A percentile compares a stretch with the other conserved stretches of the same genome.
Conservation (phyloP, 495 filamentous ascomycete genomes). For the Aspergillus kassunensis region DNA sequence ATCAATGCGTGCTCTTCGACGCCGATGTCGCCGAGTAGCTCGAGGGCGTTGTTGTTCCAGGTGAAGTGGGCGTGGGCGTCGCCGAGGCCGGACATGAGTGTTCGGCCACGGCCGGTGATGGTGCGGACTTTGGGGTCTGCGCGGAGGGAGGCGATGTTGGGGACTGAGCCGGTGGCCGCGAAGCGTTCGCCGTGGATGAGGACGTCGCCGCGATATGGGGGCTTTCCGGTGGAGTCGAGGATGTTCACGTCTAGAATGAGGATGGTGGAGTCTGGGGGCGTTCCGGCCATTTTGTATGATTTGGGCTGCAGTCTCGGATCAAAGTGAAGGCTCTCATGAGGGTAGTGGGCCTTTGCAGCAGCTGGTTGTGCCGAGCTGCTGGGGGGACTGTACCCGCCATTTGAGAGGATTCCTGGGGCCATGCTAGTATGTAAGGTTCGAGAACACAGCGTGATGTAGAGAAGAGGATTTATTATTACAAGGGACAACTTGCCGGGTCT, state of each 20-base stretch:
- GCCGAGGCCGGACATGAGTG: slow-evolving; percentile 46
- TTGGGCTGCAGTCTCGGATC: slow-evolving; percentile 13
- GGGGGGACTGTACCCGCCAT: too few species aligned
- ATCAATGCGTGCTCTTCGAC: slow-evolving; percentile 48
- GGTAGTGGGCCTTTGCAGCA: too few species aligned
- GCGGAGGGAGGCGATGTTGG: not conserved
- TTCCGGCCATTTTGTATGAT: slow-evolving; percentile 28
- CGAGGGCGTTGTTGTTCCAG: slow-evolving; percentile 44
- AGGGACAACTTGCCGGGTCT: too few species aligned
- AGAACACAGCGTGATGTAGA: too few species aligned
- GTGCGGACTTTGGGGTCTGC: slow-evolving; percentile 14
- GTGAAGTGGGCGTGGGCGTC: slow-evolving; percentile 50
- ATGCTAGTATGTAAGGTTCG: too few species aligned
- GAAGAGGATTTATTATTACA: too few species aligned
- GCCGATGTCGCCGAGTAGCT: slow-evolving; percentile 33
- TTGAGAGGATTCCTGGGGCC: too few species aligned
- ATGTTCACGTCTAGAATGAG: slow-evolving; percentile 48
- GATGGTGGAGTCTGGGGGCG: slow-evolving; percentile 23
- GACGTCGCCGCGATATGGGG: slow-evolving; percentile 47
- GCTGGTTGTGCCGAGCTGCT: too few species aligned
- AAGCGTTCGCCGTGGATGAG: slow-evolving; percentile 41
- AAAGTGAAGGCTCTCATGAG: not conserved
- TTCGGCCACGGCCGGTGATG: slow-evolving; percentile 37
- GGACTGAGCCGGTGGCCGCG: slow-evolving; percentile 28
- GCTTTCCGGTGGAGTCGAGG: slow-evolving; percentile 42